Conservation (phyloP, 2,329 filamentous ascomycete genomes). For the Hypoxylon rubiginosum region DNA sequence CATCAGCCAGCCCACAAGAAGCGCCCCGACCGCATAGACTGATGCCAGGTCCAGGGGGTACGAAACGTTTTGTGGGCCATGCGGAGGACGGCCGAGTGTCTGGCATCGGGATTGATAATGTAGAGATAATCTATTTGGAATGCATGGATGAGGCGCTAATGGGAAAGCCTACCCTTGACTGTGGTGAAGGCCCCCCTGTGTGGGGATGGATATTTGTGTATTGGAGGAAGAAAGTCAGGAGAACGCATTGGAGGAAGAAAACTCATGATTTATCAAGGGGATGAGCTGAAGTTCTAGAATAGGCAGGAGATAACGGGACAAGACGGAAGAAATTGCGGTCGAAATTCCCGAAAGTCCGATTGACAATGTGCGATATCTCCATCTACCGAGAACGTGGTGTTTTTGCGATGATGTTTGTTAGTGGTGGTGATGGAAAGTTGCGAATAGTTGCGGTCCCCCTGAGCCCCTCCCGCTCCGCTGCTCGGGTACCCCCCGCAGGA, state of each 20-base stretch:
- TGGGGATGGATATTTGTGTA: not conserved
- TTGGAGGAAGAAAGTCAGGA: slow-evolving; percentile 11
- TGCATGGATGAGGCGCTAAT: slow-evolving; percentile 6
- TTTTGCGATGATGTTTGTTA: not conserved
- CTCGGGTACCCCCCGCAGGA: not conserved
- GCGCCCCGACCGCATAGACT: slow-evolving; percentile 24
- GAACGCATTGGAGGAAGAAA: slow-evolving; percentile 10
- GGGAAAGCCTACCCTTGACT: not conserved
- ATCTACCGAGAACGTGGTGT: slow-evolving; percentile 30
- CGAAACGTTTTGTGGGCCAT: slow-evolving; percentile 29
- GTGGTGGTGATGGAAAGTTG: not conserved
- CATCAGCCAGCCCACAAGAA: slow-evolving; percentile 18
- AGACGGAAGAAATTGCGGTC: not conserved
- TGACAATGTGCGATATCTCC: not conserved
- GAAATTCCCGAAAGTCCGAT: not conserved
- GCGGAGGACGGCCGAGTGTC: slow-evolving; percentile 24
- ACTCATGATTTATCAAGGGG: not conserved
- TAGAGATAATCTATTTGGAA: slow-evolving; percentile 29
- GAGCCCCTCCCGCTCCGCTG: too few species aligned
- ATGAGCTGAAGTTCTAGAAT: slow-evolving; percentile 7
- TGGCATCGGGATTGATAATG: slow-evolving; percentile 11
- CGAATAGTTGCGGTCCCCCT: not conserved
- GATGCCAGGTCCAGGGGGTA: slow-evolving; percentile 36
- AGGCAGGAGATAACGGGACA: slow-evolving; percentile 1
- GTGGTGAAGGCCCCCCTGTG: not conserved